Evolutionary conservation across 2,329 filamentous ascomycete species (phyloP), one percentile per base, ranked within the genome.

Genomic region (Penicillium psychrosexuale): DNA sequence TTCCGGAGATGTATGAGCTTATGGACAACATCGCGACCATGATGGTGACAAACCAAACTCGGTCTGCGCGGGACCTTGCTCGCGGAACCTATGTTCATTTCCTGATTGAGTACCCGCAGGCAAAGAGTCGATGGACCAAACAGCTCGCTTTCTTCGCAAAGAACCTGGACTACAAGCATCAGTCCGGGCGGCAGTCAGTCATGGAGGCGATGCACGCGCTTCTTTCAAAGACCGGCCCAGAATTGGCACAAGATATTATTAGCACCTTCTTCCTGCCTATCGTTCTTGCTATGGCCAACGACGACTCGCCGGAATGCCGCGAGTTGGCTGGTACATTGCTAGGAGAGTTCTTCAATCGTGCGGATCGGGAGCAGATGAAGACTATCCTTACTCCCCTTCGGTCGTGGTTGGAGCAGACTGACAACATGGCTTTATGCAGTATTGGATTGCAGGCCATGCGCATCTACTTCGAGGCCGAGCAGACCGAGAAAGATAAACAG

Each of bases 41-140:
- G 71, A 97, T 97, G 92, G 89, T 99, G 53, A 96, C 89, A 42
- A 97, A 97, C 69, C 90, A 96, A 59, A 92, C 95, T 63, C 88
- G 89, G 63, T 86, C 89, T 61, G 93, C 93, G 2, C 84, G 94
- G 49, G 91, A 97, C 70, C 80, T 96, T 36, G 92, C 93, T 13
- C 83, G 94, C 53, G 91, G 91, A 19, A 88, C 91, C 13, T 99
- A 95, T 73, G 88, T 96, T 72, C 91, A 97, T 63, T 99, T 99
- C 75, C 78, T 99, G 53, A 85, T 92, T 61, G 91, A 97, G 51
- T 99, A 97, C 68, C 93, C 94, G 0, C 94, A 97, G 71, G 91
- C 89, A 66, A 92, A 91, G 73, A 89, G 86, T 59, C 83, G 94
- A 13, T 95, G 94, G 86, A 82, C 84, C 37, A 96, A 96, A 70